phyloP scores from a whole-genome alignment of 768 basidiomycete genomes.

The Agrocybe chaxingu region DNA sequence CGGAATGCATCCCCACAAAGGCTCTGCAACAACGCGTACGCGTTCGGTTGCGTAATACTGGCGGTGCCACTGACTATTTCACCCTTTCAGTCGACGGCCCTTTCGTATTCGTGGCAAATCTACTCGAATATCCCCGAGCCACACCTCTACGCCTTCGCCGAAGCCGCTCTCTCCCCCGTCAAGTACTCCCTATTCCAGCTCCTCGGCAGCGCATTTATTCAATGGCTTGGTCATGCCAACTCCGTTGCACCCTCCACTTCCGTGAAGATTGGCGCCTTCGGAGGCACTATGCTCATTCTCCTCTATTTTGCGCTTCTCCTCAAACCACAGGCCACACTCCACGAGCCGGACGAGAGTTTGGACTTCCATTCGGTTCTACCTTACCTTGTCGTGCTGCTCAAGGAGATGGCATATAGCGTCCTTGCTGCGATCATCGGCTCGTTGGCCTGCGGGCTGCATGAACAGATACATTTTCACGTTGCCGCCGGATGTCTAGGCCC shows the following conservation, averaged over 20 bases:
- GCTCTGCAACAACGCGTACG: conserved; percentile 8
- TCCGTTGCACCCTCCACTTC: conserved; percentile 3
- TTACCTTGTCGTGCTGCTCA: conserved; percentile 11
- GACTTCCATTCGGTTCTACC: not conserved
- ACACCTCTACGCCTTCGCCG: conserved; percentile 14
- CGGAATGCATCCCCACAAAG: conserved; percentile 4
- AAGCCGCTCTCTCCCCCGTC: conserved; percentile 22
- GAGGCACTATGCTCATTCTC: conserved; percentile 21
- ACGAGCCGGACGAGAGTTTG: not conserved
- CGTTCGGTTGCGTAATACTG: not conserved
- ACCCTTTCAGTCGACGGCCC: not conserved
- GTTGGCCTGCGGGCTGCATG: conserved; percentile 5
- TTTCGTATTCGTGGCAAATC: not conserved
- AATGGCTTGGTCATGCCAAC: conserved; percentile 4
- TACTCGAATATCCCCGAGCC: not conserved
- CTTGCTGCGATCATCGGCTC: conserved; percentile 19
- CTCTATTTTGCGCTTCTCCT: conserved; percentile 17
- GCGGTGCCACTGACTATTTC: not conserved
- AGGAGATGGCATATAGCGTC: conserved; percentile 22
- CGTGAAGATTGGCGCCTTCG: conserved; percentile 21
- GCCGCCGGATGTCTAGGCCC: conserved; percentile 21
- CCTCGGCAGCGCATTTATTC: conserved; percentile 19
- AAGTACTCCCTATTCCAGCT: conserved; percentile 28
- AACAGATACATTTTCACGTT: conserved; percentile 5
- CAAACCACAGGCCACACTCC: not conserved